Base-by-base conservation (phyloP, 805 yeast genomes). In the Torulaspora delbrueckii region DNA sequence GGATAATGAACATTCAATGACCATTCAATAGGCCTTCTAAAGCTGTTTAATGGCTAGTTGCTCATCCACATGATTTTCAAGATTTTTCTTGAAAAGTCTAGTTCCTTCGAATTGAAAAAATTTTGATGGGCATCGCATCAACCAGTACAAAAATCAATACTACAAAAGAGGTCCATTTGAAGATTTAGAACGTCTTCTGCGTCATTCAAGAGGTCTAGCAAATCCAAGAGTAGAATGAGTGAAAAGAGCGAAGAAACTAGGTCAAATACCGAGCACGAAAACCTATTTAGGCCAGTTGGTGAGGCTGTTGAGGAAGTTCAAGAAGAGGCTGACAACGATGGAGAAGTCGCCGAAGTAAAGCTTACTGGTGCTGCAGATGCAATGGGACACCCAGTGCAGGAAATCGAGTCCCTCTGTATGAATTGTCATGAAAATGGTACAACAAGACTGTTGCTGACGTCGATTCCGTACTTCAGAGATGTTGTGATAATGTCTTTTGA, bases 321-420 rank as follows among this genome's bases (percentile, higher is more conserved):
- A 8, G 42, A 34, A 22, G 52, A 45, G 25, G 69, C 77, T 30
- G 65, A 64, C 24, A 57, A 62, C 28, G 72, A 66, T 34, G 62
- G 65, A 25, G 58, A 59, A 37, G 57, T 52, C 32, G 56, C 36
- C 8, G 52, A 70, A 35, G 73, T 84, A 37, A 73, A 72, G 46
- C 67, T 75, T 30, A 86, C 95, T 0, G 96, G 93, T 18, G 91
- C 90, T 19, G 70, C 70, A 4, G 96, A 88, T 63, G 83, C 84
- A 8, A 82, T 81, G 64, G 96, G 96, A 4, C 93, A 88, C 56
- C 95, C 96, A 1, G 96, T 93, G 14, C 97, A 90, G 65, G 98
- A 93, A 65, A 79, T 93, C 52, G 91, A 91, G 62, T 88, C 97
- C 7, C 70, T 93, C 32, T 93, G 99, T 72, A 90, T 93, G 96